Evolutionary conservation across 2,329 filamentous ascomycete species (phyloP).

Genomic region (Samsoniella hepiali): DNA sequence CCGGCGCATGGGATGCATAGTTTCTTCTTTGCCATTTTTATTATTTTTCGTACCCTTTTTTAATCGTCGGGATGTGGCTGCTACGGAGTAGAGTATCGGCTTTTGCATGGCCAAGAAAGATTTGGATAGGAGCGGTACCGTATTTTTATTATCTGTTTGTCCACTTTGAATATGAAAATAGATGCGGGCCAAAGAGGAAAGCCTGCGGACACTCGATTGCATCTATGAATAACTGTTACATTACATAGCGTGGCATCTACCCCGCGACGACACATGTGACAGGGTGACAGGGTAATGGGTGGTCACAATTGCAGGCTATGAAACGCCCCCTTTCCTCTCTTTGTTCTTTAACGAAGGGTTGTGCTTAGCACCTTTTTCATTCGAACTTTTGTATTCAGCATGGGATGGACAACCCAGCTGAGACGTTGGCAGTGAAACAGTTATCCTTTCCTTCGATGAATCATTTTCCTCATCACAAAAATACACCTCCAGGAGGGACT

Average conservation of each 20-base stretch:
- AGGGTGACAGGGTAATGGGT: neutral
- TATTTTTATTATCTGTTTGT: neutral
- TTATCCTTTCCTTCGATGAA: neutral
- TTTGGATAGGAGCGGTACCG: neutral
- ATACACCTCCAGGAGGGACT: neutral
- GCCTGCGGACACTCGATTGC: neutral
- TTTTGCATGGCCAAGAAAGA: neutral
- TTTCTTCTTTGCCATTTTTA: neutral
- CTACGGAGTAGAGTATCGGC: neutral
- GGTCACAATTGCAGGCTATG: neutral
- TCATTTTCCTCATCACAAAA: neutral
- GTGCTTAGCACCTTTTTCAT: too few species aligned
- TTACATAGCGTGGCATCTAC: too few species aligned
- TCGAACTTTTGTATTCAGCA: too few species aligned
- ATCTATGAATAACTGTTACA: neutral
- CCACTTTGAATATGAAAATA: neutral
- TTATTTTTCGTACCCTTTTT: neutral
- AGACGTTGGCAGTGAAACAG: neutral
- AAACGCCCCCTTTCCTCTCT: too few species aligned
- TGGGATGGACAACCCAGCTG: too few species aligned
- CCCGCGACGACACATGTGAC: neutral
- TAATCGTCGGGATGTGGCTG: neutral
- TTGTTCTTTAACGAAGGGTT: too few species aligned
- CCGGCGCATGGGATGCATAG: neutral
- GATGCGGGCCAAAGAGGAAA: neutral